Evolutionary conservation across 441 rosid genomes (phyloP).

Genomic region (Biscutella laevigata): DNA sequence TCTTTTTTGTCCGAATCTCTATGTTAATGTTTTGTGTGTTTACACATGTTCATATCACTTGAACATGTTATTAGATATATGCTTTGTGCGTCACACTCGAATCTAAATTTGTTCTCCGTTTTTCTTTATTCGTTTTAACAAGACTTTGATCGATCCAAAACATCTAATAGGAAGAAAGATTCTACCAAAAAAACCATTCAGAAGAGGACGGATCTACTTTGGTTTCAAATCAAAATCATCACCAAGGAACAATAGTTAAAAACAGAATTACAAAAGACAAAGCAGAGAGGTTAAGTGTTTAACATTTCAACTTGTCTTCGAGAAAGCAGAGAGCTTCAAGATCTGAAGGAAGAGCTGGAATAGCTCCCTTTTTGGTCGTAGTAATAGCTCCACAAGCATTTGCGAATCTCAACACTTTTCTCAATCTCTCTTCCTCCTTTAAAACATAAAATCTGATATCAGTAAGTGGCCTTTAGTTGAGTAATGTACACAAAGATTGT

Average conservation of each 20-base stretch:
- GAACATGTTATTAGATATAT: conserved; percentile 9
- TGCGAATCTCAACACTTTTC: conserved; percentile 61
- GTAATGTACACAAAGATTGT: too few species aligned
- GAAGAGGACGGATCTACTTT: too few species aligned
- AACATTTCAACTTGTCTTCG: conserved; percentile 24
- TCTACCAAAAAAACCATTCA: too few species aligned
- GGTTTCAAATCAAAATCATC: background rate
- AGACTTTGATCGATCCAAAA: too few species aligned
- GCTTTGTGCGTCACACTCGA: too few species aligned
- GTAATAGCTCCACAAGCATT: conserved; percentile 95
- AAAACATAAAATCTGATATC: background rate
- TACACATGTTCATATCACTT: conserved; percentile 17
- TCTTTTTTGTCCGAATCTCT: background rate
- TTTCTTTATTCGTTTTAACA: too few species aligned
- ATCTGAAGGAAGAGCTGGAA: conserved; percentile 73
- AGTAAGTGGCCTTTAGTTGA: too few species aligned
- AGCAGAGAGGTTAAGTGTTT: background rate
- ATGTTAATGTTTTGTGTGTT: conserved; percentile 11
- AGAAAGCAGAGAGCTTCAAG: conserved; percentile 43
- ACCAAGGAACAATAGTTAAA: background rate
- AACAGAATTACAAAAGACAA: conserved; percentile 1
- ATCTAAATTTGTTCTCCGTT: too few species aligned
- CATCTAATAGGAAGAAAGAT: too few species aligned
- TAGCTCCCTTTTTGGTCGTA: conserved; percentile 88
- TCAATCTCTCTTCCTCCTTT: conserved; percentile 62